Evolutionary conservation across 306 rosid genomes (phyloP).

Genomic region (Pterocarpus santalinus): DNA sequence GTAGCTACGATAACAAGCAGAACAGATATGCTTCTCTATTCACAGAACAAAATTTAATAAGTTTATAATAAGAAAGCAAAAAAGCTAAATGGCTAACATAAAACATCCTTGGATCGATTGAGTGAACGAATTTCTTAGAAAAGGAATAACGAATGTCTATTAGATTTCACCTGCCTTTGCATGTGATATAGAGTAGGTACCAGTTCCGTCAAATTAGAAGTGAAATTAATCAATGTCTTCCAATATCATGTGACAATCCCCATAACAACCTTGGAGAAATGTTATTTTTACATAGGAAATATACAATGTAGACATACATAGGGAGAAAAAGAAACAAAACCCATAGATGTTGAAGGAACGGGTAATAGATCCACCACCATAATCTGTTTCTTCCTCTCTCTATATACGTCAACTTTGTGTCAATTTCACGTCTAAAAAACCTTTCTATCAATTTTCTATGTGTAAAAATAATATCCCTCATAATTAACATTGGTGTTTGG

Average conservation of each 20-base stretch:
- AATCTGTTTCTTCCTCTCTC: no score
- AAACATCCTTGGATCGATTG: not conserved
- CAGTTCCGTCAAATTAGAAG: slow-evolving; percentile 34
- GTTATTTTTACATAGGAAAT: no score
- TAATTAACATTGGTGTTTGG: no score
- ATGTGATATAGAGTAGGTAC: slow-evolving; percentile 7
- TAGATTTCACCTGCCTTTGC: not conserved
- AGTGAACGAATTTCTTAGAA: slow-evolving; percentile 2
- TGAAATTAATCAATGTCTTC: slow-evolving; percentile 29
- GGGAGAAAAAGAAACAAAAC: no score
- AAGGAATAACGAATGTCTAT: not conserved
- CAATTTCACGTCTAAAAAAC: no score
- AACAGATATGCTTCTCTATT: no score
- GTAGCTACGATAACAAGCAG: not conserved
- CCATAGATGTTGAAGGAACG: no score
- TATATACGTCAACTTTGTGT: no score
- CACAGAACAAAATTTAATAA: not conserved
- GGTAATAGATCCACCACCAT: no score
- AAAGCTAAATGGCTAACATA: not conserved
- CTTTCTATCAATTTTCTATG: no score
- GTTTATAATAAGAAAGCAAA: not conserved
- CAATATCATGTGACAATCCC: not conserved
- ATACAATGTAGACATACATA: no score
- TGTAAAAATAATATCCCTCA: no score
- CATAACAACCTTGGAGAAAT: not conserved